phyloP scores from a whole-genome alignment of 2,329 filamentous ascomycete species.

The Colletotrichum somersetense region DNA sequence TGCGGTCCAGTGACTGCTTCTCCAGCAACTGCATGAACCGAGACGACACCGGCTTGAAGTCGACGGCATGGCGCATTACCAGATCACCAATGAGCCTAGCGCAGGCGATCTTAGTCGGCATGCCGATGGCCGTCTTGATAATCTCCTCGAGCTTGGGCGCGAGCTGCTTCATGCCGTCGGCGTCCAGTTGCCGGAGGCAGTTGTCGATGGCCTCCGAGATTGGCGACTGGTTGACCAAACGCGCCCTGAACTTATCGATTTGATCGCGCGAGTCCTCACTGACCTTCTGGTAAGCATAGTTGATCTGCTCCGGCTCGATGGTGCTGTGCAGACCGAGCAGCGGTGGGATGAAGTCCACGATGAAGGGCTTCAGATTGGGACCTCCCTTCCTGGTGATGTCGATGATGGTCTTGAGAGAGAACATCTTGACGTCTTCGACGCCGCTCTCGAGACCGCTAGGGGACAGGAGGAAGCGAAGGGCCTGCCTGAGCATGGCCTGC shows the following conservation, averaged over 20 bases:
- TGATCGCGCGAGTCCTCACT: slow-evolving; percentile 88
- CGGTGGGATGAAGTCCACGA: slow-evolving; percentile 83
- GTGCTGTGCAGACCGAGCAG: slow-evolving; percentile 87
- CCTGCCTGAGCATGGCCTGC: slow-evolving; percentile 84
- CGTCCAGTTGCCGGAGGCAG: slow-evolving; percentile 86
- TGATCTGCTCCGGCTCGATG: slow-evolving; percentile 88
- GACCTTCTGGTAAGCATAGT: slow-evolving; percentile 92
- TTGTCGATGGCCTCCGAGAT: slow-evolving; percentile 94
- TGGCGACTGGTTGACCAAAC: slow-evolving; percentile 85
- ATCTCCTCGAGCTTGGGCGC: slow-evolving; percentile 79
- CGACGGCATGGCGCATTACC: slow-evolving; percentile 80
- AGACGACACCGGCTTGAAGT: slow-evolving; percentile 82
- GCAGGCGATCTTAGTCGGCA: slow-evolving; percentile 95
- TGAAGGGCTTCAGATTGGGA: slow-evolving; percentile 82
- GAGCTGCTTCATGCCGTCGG: slow-evolving; percentile 79
- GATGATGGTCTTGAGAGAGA: slow-evolving; percentile 85
- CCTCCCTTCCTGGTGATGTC: slow-evolving; percentile 92
- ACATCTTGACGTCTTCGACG: slow-evolving; percentile 87
- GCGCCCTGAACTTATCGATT: slow-evolving; percentile 88
- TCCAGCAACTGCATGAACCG: slow-evolving; percentile 82
- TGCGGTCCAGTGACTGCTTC: slow-evolving; percentile 88
- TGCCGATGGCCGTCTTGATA: slow-evolving; percentile 87
- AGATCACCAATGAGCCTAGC: slow-evolving; percentile 87
- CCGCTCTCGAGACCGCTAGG: slow-evolving; percentile 90
- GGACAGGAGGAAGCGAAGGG: slow-evolving; percentile 91